phyloP scores from a whole-genome alignment of 73 alveolate species.

The Tetrahymena thermophila region DNA sequence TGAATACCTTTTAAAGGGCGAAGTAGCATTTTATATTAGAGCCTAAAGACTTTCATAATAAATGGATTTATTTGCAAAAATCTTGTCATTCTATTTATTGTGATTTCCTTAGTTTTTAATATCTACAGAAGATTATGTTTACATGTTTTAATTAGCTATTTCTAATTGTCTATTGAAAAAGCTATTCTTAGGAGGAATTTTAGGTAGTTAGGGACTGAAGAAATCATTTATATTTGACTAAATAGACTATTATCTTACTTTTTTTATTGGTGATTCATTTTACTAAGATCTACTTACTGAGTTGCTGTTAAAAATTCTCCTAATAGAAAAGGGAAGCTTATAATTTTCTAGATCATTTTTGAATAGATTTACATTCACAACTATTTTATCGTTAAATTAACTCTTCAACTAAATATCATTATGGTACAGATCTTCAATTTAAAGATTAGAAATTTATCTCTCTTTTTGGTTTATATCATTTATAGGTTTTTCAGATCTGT shows the following conservation, averaged over 20 bases:
- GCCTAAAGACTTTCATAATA: background rate
- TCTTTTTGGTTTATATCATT: background rate
- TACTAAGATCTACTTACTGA: background rate
- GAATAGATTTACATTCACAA: background rate
- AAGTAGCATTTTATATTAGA: background rate
- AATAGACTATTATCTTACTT: background rate
- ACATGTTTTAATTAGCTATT: background rate
- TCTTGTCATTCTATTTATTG: background rate
- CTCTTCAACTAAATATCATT: background rate
- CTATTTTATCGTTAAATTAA: background rate
- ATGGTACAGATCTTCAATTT: background rate
- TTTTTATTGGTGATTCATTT: background rate
- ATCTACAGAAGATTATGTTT: background rate
- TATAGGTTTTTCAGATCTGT: background rate
- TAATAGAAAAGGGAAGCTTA: background rate
- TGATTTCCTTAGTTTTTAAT: too few relatives aligned
- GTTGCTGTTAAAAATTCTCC: background rate
- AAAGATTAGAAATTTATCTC: background rate
- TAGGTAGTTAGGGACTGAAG: background rate
- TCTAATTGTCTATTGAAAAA: background rate
- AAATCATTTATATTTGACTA: background rate
- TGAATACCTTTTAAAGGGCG: background rate
- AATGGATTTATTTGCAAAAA: background rate
- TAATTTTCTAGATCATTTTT: background rate
- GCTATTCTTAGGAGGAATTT: background rate